Conservation (phyloP, 352 stramenopile species). For the Phytophthora foliorum region DNA sequence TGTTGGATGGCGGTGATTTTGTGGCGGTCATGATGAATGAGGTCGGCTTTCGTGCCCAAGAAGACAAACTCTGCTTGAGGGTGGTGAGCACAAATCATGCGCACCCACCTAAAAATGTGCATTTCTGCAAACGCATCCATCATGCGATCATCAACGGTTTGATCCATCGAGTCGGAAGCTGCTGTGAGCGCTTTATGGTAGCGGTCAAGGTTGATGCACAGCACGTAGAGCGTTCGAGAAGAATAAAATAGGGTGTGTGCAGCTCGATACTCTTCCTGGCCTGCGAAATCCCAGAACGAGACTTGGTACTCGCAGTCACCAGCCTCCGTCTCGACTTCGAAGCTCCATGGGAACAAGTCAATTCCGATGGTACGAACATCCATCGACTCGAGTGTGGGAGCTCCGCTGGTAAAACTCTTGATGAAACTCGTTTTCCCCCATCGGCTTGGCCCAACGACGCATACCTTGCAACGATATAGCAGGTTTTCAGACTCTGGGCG, state of each 20-base stretch:
- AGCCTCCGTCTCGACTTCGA: constrained; percentile 9
- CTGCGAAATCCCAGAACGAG: constrained; percentile 26
- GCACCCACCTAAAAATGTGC: constrained; percentile 19
- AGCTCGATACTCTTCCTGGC: constrained; percentile 22
- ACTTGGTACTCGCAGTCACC: constrained; percentile 12
- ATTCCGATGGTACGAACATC: constrained; percentile 48
- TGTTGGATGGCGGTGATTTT: constrained; percentile 16
- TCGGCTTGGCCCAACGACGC: constrained; percentile 38
- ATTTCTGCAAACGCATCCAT: constrained; percentile 22
- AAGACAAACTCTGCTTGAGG: constrained; percentile 16
- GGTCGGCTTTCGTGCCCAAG: constrained; percentile 13
- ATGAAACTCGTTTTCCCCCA: constrained; percentile 51
- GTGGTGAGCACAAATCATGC: constrained; percentile 14
- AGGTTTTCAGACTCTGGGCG: not conserved
- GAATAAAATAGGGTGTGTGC: constrained; percentile 27
- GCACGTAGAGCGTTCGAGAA: constrained; percentile 19
- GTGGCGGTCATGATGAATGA: not conserved
- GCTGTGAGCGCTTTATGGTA: constrained; percentile 8
- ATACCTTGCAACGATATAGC: constrained; percentile 38
- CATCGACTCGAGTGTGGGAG: constrained; percentile 16
- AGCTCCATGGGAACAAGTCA: constrained; percentile 33
- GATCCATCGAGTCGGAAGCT: not conserved
- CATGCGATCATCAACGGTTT: constrained; percentile 5
- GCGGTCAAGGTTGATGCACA: constrained; percentile 17
- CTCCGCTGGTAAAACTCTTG: constrained; percentile 33